Evolutionary conservation across 2,329 filamentous ascomycete species (phyloP).

Genomic region (Stagonosporopsis rhizophila): DNA sequence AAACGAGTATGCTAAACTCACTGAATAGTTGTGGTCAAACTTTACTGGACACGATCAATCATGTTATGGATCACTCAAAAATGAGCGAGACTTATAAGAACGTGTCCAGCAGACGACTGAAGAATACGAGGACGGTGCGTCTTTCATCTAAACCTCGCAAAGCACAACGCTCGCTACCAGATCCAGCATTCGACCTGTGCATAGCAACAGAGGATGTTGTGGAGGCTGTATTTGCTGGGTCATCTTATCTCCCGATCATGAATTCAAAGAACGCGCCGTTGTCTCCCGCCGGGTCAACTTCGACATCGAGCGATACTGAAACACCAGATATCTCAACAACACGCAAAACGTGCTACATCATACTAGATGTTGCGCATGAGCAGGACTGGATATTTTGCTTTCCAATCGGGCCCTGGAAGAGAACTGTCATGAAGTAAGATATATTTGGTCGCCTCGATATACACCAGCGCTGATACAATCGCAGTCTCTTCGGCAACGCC

Average conservation of each 20-base stretch:
- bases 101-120: conserved; percentile 43
- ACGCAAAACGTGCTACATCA: conserved; percentile 35
- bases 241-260: conserved; percentile 37
- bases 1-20: conserved; percentile 57
- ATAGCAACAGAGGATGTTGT: conserved; percentile 34
- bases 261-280: conserved; percentile 14
- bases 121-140: conserved; percentile 38
- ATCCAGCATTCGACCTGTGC: conserved; percentile 30
- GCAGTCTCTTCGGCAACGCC: conserved; percentile 44
- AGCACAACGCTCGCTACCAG: conserved; percentile 22
- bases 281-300: conserved; percentile 15
- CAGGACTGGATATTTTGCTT: conserved; percentile 53
- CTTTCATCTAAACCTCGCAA: conserved; percentile 42
- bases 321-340: background rate
- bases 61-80: conserved; percentile 43
- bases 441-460: too few species aligned
- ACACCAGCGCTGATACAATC: background rate
- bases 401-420: conserved; percentile 47
- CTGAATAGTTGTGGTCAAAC: conserved; percentile 55
- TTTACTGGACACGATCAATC: conserved; percentile 55
- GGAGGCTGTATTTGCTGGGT: conserved; percentile 41
- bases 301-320: conserved; percentile 1
- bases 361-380: conserved; percentile 35
- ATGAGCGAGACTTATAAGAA: conserved; percentile 43
- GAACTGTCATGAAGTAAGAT: conserved; percentile 44